phyloP scores from a whole-genome alignment of 805 yeast genomes.

The Schizosaccharomyces pombe region DNA sequence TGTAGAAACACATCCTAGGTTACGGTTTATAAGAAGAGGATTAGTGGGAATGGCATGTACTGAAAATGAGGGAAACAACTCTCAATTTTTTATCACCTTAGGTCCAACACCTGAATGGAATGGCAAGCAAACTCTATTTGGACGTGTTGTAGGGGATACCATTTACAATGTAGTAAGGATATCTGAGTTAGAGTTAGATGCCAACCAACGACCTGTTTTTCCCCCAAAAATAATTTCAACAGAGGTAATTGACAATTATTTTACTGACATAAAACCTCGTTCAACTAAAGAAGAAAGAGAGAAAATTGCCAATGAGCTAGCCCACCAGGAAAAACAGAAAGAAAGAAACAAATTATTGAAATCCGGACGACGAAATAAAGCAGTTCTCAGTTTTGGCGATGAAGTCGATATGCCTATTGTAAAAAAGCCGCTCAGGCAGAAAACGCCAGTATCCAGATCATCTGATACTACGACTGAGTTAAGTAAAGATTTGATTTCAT shows the following conservation, averaged over 20 bases:
- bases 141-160: constrained; percentile 33
- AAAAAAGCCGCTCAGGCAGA: background rate
- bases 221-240: constrained; percentile 24
- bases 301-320: constrained; percentile 8
- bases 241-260: constrained; percentile 26
- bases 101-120: constrained; percentile 24
- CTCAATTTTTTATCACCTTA: constrained; percentile 28
- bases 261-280: constrained; percentile 20
- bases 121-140: constrained; percentile 26
- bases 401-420: constrained; percentile 15
- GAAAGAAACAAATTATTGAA: constrained; percentile 6
- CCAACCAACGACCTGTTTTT: constrained; percentile 24
- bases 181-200: constrained; percentile 24
- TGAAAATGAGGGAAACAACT: constrained; percentile 16
- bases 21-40: constrained; percentile 31
- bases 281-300: constrained; percentile 6
- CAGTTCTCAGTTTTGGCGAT: constrained; percentile 20
- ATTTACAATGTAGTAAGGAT: constrained; percentile 30
- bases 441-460: background rate
- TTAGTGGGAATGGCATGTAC: constrained; percentile 27
- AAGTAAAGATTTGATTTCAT: no score
- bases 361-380: constrained; percentile 14
- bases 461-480: no score
- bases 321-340: background rate
- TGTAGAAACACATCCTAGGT: constrained; percentile 29